Evolutionary conservation across 345 rosid genomes (phyloP).

Genomic region (Fremontodendron californicum): DNA sequence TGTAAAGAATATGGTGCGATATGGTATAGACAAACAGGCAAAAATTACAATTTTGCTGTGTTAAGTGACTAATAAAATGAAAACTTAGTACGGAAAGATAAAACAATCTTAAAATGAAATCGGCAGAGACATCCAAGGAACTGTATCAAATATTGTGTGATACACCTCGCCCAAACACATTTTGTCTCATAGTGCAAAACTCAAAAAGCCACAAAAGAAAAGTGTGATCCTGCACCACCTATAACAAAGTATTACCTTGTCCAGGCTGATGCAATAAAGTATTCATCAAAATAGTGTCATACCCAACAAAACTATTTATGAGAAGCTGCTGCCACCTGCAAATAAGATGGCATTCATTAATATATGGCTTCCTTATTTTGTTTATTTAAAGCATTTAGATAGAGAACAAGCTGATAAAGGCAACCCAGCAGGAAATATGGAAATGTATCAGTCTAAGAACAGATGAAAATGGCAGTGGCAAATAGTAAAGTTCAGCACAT

Average conservation of each 20-base stretch:
- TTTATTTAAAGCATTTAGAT: neutral
- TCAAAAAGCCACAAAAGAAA: neutral
- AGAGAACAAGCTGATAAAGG: neutral
- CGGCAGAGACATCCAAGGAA: neutral
- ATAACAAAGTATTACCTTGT: constrained; percentile 55
- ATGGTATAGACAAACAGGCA: neutral
- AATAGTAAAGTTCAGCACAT: constrained; percentile 7
- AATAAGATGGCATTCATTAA: constrained; percentile 22
- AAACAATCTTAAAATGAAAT: neutral
- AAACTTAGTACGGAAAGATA: neutral
- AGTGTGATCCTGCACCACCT: neutral
- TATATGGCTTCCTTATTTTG: neutral
- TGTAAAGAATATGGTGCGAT: neutral
- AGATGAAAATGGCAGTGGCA: neutral
- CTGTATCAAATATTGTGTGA: neutral
- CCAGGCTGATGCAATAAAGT: constrained; percentile 82
- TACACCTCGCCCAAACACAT: neutral
- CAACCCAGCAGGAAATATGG: neutral
- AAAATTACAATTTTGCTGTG: neutral
- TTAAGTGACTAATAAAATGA: neutral
- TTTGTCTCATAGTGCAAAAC: neutral
- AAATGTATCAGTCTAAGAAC: neutral
- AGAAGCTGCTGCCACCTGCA: constrained; percentile 98
- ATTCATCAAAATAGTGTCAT: constrained; percentile 97
- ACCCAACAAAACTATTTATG: constrained; percentile 95